Base-by-base conservation (phyloP, 345 rosid species). In the Pistacia vera region DNA sequence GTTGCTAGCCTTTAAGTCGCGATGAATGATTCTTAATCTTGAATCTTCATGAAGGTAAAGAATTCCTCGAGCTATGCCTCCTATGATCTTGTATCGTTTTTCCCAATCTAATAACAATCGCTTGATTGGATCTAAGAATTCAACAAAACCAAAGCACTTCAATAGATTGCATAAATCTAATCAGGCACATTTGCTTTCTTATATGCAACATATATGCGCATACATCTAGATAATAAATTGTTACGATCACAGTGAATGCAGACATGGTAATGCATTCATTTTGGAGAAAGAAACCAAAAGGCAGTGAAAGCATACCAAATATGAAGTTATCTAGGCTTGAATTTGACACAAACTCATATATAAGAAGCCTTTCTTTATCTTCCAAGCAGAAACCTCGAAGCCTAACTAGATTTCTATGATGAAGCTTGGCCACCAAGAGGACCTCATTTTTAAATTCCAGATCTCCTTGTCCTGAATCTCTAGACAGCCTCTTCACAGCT, bases 401-500 rank as follows among this genome's bases (percentile, higher is more conserved):
- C 66, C 78, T 85, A 57, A 82, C 81, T 71, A 85, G 66, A 49
- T 89, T 84, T 71, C 86, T 83, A 60, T 89, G 91, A 11, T 83
- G 93, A 64, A 89, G 90, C 63, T 73, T 87, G 44, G 88, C 88
- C 17, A 87, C 78, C 57, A 87, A 46, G 6, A 69, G 1, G 4
- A 86, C 81, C 68, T 87, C 89, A 48, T 87, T 89, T 78, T 79
- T 83, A 76, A 89, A 85, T 78, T 89, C 86, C 1, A 13, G 4
- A 49, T 70, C 82, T 55, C 91, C 91, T 82, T 89, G 90, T 8
- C 75, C 76, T 2, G 91, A 87, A 63, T 10, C 57, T 38, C 1
- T 66, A 0, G 88, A 86, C 6, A 87, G 79, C 77, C 89, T 87
- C 61, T 89, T 89, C 49, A 85, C 91, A 0, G 90, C 91, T 14